Conservation (phyloP, 2,329 filamentous ascomycete species). For the Aspergillus brasiliensis region DNA sequence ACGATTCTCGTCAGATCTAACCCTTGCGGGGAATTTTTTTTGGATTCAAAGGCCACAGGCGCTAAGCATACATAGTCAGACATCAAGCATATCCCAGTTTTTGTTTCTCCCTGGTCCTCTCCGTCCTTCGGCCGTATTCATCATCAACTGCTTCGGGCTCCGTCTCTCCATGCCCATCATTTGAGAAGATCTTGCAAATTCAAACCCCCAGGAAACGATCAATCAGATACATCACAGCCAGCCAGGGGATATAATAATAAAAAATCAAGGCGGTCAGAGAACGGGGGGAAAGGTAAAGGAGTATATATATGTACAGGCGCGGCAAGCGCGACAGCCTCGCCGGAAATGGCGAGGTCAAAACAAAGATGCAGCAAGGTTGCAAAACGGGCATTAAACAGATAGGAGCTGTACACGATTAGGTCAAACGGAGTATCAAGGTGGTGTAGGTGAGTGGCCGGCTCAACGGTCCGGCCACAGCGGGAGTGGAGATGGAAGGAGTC, state of each 20-base stretch:
- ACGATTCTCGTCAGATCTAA: background rate
- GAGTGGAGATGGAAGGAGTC: conserved; percentile 11
- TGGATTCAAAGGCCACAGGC: conserved; percentile 11
- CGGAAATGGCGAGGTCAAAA: background rate
- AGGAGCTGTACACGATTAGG: conserved; percentile 20
- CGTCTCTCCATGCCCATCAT: background rate
- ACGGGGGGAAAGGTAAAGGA: background rate
- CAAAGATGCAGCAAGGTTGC: conserved; percentile 1
- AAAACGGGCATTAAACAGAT: conserved; percentile 19
- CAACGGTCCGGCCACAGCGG: background rate
- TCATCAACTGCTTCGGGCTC: conserved; percentile 11
- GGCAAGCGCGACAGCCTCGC: conserved; percentile 5
- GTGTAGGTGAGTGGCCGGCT: background rate
- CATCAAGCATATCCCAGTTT: conserved; percentile 17
- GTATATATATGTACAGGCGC: conserved; percentile 25
- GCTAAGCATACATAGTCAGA: conserved; percentile 20
- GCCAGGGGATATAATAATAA: conserved; percentile 17
- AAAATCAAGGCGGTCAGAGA: conserved; percentile 14
- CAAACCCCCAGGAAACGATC: conserved; percentile 12
- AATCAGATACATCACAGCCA: conserved; percentile 23
- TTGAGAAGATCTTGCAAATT: conserved; percentile 10
- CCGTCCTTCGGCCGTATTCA: conserved; percentile 1
- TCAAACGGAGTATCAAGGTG: conserved; percentile 1
- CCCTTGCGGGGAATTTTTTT: conserved; percentile 6
- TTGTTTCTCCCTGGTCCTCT: conserved; percentile 6